Base-by-base conservation (phyloP, 1,284 basidiomycete species). In the Irpex rosettiformis region DNA sequence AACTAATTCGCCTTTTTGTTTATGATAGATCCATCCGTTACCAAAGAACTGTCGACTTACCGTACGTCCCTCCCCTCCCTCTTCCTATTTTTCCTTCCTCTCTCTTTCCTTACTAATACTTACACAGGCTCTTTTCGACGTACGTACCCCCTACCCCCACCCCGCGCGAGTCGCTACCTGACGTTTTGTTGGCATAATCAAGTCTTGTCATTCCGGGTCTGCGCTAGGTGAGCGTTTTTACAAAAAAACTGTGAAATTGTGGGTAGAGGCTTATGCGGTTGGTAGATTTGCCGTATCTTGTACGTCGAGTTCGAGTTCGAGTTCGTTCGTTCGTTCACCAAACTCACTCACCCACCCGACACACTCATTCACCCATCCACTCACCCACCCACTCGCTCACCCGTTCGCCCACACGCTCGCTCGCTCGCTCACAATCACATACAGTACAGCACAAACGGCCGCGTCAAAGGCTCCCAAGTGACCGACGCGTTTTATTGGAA, bases 201-300 rank as follows among this genome's bases (percentile, higher is more conserved):
- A 86, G 83, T 83, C 80, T 3, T 86, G 85, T 65, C 84, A 87
- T 65, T 86, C 84, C 3, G 84, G 83, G 28, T 85, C 84, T 3
- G 79, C 76, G 0, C 74, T 86, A 13, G 85, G 84, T 85, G 66
- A 43, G 78, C 64, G 10, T 16, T 24, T n/a, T 16, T 6, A 6
- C n/a, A n/a, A n/a, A n/a, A n/a, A n/a, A n/a, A n/a, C n/a, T n/a
- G n/a, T n/a, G n/a, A n/a, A n/a, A n/a, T n/a, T n/a, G n/a, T n/a
- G n/a, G n/a, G n/a, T n/a, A n/a, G n/a, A n/a, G n/a, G n/a, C n/a
- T n/a, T n/a, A n/a, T n/a, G 24, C 5, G 27, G 3, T 24, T 27
- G 2, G 7, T 45, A 86, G 86, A 89, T 67, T 72, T 89, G 2
- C 83, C 84, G 0, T 88, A 83, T 64, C 75, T 84, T 61, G 85